Percentiles rank a stretch among this genome's conserved stretches.
Evolutionary conservation across 306 rosid species (phyloP).

Genomic region (Psophocarpus tetragonolobus): DNA sequence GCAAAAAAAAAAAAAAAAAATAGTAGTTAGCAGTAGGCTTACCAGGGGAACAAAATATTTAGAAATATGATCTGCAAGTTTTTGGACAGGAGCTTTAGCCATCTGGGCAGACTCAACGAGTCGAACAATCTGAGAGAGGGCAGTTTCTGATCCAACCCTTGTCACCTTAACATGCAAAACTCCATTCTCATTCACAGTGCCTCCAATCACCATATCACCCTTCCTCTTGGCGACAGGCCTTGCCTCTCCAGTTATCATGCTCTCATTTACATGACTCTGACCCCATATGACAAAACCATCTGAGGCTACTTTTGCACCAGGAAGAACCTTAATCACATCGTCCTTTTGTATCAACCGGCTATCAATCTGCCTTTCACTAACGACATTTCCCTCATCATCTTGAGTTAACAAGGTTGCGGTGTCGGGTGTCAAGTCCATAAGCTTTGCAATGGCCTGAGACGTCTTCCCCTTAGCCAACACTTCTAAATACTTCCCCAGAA

Average conservation of each 20-base stretch:
- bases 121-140: conserved; percentile 79
- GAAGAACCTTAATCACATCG: conserved; percentile 66
- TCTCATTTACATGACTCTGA: conserved; percentile 76
- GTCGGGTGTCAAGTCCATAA: conserved; percentile 77
- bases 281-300: conserved; percentile 81
- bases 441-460: conserved; percentile 84
- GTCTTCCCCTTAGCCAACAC: conserved; percentile 85
- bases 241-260: conserved; percentile 92
- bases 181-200: conserved; percentile 81
- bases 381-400: conserved; percentile 53
- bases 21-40: background rate
- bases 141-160: conserved; percentile 84
- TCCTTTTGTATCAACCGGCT: conserved; percentile 67
- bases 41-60: conserved; percentile 85
- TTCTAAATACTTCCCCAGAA: conserved; percentile 82
- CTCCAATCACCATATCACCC: conserved; percentile 80
- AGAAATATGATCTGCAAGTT: conserved; percentile 76
- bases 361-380: conserved; percentile 58
- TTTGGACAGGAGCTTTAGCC: conserved; percentile 95
- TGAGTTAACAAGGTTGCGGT: conserved; percentile 54
- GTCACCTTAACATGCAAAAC: conserved; percentile 78
- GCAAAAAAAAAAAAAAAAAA: background rate
- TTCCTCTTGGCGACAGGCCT: conserved; percentile 54
- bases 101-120: conserved; percentile 90
- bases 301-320: conserved; percentile 75